Conservation (phyloP, 1,284 basidiomycete species). For the Austroboletus sp. region DNA sequence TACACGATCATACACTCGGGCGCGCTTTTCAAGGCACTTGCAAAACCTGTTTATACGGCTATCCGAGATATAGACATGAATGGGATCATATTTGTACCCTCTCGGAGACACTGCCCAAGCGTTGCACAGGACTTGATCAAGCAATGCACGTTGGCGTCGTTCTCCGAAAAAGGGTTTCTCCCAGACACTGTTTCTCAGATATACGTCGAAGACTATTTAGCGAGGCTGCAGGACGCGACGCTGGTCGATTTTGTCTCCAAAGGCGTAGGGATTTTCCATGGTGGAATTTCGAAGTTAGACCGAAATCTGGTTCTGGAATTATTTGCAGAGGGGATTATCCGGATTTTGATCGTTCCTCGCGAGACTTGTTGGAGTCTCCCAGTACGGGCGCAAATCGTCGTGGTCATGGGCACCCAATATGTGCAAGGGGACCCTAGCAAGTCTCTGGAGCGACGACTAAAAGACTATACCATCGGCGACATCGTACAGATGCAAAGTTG, state of each 20-base stretch:
- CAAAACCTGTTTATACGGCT: constrained; percentile 79
- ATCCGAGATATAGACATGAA: constrained; percentile 42
- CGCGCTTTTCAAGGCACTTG: constrained; percentile 85
- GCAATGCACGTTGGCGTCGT: constrained; percentile 73
- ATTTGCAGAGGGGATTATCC: constrained; percentile 74
- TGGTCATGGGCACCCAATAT: constrained; percentile 93
- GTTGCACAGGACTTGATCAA: constrained; percentile 85
- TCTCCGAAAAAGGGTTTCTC: constrained; percentile 68
- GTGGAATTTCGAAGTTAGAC: constrained; percentile 66
- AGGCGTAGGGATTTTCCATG: constrained; percentile 85
- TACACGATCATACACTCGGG: constrained; percentile 86
- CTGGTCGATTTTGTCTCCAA: constrained; percentile 76
- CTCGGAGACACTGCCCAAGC: constrained; percentile 69
- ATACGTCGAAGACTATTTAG: constrained; percentile 55
- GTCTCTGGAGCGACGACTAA: constrained; percentile 56
- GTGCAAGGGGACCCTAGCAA: constrained; percentile 45
- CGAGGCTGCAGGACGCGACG: constrained; percentile 57
- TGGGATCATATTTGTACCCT: constrained; percentile 87
- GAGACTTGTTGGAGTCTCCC: constrained; percentile 85
- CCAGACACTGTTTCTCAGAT: constrained; percentile 48
- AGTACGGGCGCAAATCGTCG: constrained; percentile 70
- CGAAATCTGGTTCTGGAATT: constrained; percentile 76
- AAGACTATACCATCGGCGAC: constrained; percentile 77
- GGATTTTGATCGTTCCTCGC: constrained; percentile 77
- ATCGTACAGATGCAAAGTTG: constrained; percentile 88